Evolutionary conservation across 768 basidiomycete species (phyloP).

Genomic region (Podaxis carcinomalis): DNA sequence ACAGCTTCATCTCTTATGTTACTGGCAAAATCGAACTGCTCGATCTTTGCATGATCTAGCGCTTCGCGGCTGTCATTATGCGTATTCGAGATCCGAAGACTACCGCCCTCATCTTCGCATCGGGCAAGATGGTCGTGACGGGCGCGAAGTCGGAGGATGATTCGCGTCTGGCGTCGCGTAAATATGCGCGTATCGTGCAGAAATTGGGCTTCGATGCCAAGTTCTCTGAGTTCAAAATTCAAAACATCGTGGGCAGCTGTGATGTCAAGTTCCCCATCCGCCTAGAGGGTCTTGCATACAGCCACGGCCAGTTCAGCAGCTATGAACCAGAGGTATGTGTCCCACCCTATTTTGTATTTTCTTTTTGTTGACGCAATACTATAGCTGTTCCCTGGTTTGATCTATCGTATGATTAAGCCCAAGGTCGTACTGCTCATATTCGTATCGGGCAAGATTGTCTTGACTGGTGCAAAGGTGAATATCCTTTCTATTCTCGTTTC

Average conservation of each 20-base stretch:
- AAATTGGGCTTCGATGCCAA: conserved; percentile 99
- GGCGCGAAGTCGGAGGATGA: conserved; percentile 99
- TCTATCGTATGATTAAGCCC: conserved; percentile 99
- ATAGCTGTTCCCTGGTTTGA: conserved; percentile 96
- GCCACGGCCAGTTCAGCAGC: conserved; percentile 96
- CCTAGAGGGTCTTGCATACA: conserved; percentile 94
- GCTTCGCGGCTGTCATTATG: conserved; percentile 99
- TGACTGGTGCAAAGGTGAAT: conserved; percentile 97
- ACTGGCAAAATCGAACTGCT: conserved; percentile 57
- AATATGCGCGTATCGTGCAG: conserved; percentile 98
- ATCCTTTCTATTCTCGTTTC: conserved; percentile 16
- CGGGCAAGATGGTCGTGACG: conserved; percentile 99
- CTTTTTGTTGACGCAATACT: conserved; percentile 10
- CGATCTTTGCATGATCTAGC: conserved; percentile 65
- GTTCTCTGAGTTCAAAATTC: conserved; percentile 99
- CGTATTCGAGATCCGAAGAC: conserved; percentile 99
- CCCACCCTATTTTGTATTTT: not conserved
- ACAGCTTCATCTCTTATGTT: conserved; percentile 32
- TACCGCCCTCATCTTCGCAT: conserved; percentile 98
- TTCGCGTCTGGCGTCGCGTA: conserved; percentile 92
- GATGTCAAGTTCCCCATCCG: conserved; percentile 99
- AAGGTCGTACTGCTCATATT: conserved; percentile 99
- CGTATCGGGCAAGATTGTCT: conserved; percentile 97
- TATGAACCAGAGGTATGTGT: conserved; percentile 90
- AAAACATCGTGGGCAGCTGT: conserved; percentile 97